Base-by-base conservation (phyloP, 768 basidiomycete species). In the Lactarius trivialis region DNA sequence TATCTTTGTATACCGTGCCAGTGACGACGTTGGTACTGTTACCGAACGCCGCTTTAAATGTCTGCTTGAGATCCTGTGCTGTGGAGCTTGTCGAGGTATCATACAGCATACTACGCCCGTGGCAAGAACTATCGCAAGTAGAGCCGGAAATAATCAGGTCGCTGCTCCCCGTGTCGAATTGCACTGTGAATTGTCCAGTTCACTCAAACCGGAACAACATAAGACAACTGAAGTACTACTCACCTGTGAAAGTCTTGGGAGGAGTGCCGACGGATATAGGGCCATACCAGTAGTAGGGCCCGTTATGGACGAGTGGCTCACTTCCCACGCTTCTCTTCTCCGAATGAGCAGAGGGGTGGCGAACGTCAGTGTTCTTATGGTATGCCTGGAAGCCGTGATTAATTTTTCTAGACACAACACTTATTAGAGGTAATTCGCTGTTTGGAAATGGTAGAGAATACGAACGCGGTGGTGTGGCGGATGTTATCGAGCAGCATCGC, bases 1-100 rank as follows among this genome's bases (percentile, higher is more conserved):
- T 72, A 69, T 82, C 81, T 17, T 61, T 71, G 66, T 75, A 81
- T 43, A 76, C 71, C 15, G 69, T 65, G 30, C 81, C 81, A 0
- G 62, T 61, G 24, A 77, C 75, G 0, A 61, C 60, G 0, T 32
- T 32, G 32, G 4, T 32, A 8, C 80, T 79, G 54, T 73, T 78
- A 24, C 71, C 71, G 64, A 79, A 82, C 0, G 51, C 8, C 9
- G 79, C 68, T 17, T 64, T 50, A 65, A 79, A 77, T 2, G 67
- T 45, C 33, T 67, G 64, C 14, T 54, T 59, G 32, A 68, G 53
- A 62, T 71, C 61, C 7, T 61, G 36, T 14, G 78, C 71, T 2
- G 52, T 32, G 2, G 49, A 63, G 51, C 62, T 58, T 7, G 7
- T 17, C 11, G 11, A n/a, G n/a, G 56, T 32, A 32, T 32, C 8